Base-by-base conservation (phyloP, 441 rosid species). In the Aleurites moluccanus region DNA sequence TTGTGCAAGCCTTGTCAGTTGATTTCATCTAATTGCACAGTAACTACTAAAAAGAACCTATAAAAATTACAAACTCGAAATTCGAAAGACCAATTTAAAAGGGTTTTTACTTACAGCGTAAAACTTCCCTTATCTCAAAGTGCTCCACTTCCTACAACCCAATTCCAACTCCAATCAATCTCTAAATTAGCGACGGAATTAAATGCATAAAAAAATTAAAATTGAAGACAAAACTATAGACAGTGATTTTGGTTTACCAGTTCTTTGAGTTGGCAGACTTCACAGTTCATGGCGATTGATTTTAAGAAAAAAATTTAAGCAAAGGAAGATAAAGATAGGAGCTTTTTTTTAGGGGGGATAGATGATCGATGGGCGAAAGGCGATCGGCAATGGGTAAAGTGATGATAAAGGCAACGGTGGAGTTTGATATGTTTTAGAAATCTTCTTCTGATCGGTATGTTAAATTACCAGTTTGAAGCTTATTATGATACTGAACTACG, bases 251-350 rank as follows among this genome's bases (percentile, higher is more conserved):
- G 10, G 23, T 50, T 78, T 80, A 95, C 98, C 91, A 95, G 89
- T 85, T 92, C 98, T 80, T 89, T 95, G 35, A 95, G 97, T n/a
- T 89, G 92, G 79, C 98, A 95, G 79, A 89, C 96, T 86, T 95
- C 98, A 83, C 96, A 90, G 86, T 93, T 95, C 99, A 95, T 95
- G 75, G 77, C 72, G 67, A 40, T 16, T 3, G 56, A 3, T 57
- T 18, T 18, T 52, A 2, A 10, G 6, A 52, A 52, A 52, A 11
- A 18, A 57, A 40, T 13, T 38, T 3, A 25, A 38, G 45, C 67
- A 10, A 40, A n/a, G 64, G 57, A n/a, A 53, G 21, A 23, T 0
- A 23, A 14, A 21, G 47, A 8, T n/a, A 5, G n/a, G n/a, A n/a
- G n/a, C n/a, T n/a, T n/a, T n/a, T n/a, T n/a, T n/a, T n/a, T n/a